Evolutionary conservation across 1,284 basidiomycete genomes (phyloP).

Genomic region (Austropuccinia psidii): DNA sequence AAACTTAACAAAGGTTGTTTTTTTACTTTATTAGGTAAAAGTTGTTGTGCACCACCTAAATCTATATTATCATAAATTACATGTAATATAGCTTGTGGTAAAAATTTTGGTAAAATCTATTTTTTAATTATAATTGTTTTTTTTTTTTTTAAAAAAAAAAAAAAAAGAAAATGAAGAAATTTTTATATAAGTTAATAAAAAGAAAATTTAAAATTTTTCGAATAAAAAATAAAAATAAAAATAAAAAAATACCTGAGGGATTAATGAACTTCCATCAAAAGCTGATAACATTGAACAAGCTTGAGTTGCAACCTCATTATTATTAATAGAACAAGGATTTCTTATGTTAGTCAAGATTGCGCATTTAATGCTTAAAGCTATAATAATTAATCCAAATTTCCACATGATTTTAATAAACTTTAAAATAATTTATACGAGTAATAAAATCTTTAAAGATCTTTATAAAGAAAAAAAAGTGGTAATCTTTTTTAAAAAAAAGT

Average conservation of each 20-base stretch:
- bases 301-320: conserved; percentile 13
- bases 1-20: conserved; percentile 8
- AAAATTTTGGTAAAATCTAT: not conserved
- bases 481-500: no score
- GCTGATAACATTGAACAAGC: conserved; percentile 26
- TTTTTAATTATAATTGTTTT: not conserved
- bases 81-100: conserved; percentile 8
- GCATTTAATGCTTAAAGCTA: no score
- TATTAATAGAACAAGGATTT: conserved; percentile 1
- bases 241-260: not conserved
- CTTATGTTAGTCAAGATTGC: no score
- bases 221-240: not conserved
- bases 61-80: not conserved
- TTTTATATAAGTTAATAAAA: not conserved
- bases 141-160: not conserved
- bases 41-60: conserved; percentile 33
- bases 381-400: no score
- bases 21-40: conserved; percentile 5
- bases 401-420: no score
- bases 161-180: not conserved
- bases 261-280: conserved; percentile 18
- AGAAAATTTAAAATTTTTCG: not conserved
- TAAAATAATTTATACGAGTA: no score
- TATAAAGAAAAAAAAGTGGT: no score
- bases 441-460: no score